These are phyloP conservation scores for Cryptosporidium viatorum DNA, from an alignment of 169 alveolate species.

Conservation along the genomic window DNA sequence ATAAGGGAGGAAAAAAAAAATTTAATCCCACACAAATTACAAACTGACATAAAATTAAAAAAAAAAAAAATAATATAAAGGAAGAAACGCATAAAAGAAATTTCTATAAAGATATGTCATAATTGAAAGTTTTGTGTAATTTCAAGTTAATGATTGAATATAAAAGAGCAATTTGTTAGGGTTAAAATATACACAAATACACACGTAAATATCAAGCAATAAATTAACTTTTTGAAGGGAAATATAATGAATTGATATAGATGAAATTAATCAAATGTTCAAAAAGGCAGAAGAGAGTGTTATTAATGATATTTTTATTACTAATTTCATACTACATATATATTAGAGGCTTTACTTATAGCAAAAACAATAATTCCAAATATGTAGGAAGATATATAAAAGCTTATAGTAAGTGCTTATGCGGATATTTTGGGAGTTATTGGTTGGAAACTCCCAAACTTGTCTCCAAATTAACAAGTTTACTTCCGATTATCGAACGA, in stretches of 20 bases:
- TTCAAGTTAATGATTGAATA: not conserved
- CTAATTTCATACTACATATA: conserved; percentile 11
- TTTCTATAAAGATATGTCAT: not conserved
- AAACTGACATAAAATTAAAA: conserved; percentile 34
- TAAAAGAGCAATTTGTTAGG: conserved; percentile 5
- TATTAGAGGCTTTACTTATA: not conserved
- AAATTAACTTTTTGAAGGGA: not conserved
- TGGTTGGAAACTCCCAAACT: not conserved
- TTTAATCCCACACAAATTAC: conserved; percentile 65
- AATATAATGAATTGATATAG: conserved; percentile 22
- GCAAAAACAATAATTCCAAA: not conserved
- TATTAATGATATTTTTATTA: conserved; percentile 42
- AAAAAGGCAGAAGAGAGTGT: not conserved
- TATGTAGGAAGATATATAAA: not conserved
- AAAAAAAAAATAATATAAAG: conserved; percentile 10
- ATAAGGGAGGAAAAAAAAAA: conserved; percentile 19
- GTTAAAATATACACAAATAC: not conserved
- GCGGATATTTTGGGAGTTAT: not conserved
- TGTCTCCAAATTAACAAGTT: not conserved
- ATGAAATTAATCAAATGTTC: conserved; percentile 27
- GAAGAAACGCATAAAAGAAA: not conserved
- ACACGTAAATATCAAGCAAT: not conserved
- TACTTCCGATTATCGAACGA: not conserved
- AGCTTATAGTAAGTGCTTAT: not conserved
- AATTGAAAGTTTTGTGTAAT: not conserved